These are phyloP conservation scores for Datisca glomerata DNA, from an alignment of 306 rosid species.

Conservation along the genomic window DNA sequence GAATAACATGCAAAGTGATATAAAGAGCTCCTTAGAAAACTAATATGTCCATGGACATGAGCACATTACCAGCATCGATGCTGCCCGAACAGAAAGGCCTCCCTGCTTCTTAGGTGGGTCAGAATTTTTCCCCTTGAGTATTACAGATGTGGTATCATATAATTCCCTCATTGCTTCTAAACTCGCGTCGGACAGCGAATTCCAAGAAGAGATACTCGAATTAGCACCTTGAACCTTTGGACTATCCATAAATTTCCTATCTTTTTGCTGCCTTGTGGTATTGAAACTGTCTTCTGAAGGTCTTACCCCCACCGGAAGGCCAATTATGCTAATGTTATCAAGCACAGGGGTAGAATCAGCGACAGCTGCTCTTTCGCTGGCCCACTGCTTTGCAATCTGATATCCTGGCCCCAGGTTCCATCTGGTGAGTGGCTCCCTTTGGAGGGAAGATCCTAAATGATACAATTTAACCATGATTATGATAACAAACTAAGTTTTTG, in stretches of 20 bases:
- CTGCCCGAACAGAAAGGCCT: slow-evolving; percentile 74
- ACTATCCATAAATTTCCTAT: slow-evolving; percentile 28
- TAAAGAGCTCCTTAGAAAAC: background rate
- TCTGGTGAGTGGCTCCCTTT: slow-evolving; percentile 58
- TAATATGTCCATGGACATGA: background rate
- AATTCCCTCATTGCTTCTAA: slow-evolving; percentile 56
- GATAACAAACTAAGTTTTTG: slow-evolving; percentile 9
- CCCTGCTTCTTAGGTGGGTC: slow-evolving; percentile 57
- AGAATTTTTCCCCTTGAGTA: slow-evolving; percentile 43
- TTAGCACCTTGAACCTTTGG: slow-evolving; percentile 18
- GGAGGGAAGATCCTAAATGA: slow-evolving; percentile 37
- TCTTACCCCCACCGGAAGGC: slow-evolving; percentile 88
- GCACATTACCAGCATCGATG: slow-evolving; percentile 80
- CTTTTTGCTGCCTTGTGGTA: slow-evolving; percentile 21
- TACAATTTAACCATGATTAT: slow-evolving; percentile 9
- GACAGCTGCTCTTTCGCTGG: slow-evolving; percentile 57
- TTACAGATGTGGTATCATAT: slow-evolving; percentile 35
- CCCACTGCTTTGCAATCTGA: slow-evolving; percentile 80
- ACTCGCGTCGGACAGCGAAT: slow-evolving; percentile 39
- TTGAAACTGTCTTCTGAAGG: slow-evolving; percentile 33
- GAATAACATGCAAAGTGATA: background rate
- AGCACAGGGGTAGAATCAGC: slow-evolving; percentile 23
- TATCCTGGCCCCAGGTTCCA: slow-evolving; percentile 74
- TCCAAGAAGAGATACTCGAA: slow-evolving; percentile 31
- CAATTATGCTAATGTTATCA: slow-evolving; percentile 52